These are phyloP conservation scores for Coffea humblotiana DNA, from an alignment of 305 asterid genomes.

Conservation along the genomic window DNA sequence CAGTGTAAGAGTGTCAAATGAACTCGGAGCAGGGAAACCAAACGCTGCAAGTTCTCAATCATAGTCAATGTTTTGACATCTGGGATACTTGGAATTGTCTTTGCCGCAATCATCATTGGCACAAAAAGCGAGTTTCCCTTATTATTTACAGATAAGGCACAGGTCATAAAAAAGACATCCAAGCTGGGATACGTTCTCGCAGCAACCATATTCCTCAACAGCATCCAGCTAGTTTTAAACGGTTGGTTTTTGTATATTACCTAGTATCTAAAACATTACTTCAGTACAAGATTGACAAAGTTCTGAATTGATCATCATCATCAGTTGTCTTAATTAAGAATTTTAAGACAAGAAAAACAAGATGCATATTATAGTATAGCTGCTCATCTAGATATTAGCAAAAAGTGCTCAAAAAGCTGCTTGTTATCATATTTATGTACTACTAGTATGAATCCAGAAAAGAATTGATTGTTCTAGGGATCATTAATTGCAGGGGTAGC, in stretches of 20 bases:
- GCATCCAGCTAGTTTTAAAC: slow-evolving; percentile 70
- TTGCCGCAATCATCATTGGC: slow-evolving; percentile 46
- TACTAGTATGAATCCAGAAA: too few species aligned
- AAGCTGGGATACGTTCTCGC: slow-evolving; percentile 67
- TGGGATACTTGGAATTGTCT: slow-evolving; percentile 51
- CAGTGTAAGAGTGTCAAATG: slow-evolving; percentile 81
- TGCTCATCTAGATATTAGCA: not conserved
- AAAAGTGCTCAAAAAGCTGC: too few species aligned
- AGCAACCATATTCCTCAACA: slow-evolving; percentile 63
- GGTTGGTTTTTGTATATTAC: slow-evolving; percentile 31
- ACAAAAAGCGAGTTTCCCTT: slow-evolving; percentile 47
- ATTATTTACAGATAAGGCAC: slow-evolving; percentile 44
- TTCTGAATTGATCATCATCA: not conserved
- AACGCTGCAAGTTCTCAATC: slow-evolving; percentile 64
- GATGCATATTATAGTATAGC: not conserved
- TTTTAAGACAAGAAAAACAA: not conserved
- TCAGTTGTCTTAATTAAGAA: not conserved
- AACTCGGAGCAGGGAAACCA: slow-evolving; percentile 73
- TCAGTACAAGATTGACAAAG: not conserved
- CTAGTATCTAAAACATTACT: too few species aligned
- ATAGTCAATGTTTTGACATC: slow-evolving; percentile 52
- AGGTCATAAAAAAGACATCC: slow-evolving; percentile 56
- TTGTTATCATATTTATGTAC: too few species aligned
- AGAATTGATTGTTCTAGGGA: not conserved
- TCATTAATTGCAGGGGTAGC: slow-evolving; percentile 21